phyloP scores from a whole-genome alignment of 176 grass and related monocot species.

The Oryza glumipatula region DNA sequence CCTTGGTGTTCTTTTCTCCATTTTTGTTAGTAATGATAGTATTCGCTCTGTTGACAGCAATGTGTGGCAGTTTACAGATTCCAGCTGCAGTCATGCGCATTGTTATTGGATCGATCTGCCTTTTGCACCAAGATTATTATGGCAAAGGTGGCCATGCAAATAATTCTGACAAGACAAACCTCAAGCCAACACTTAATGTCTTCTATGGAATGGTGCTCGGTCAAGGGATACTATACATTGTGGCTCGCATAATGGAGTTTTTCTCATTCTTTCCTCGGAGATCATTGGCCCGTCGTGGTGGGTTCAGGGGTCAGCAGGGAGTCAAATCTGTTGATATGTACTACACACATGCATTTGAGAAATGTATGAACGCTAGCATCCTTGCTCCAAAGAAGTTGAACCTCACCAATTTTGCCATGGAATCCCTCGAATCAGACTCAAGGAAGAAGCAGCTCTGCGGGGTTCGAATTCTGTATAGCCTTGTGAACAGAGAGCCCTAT shows the following conservation, averaged over 20 bases:
- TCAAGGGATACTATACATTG: slow-evolving; percentile 12
- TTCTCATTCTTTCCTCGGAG: slow-evolving; percentile 4
- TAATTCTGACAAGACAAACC: neutral
- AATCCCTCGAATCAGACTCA: neutral
- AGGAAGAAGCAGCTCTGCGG: neutral
- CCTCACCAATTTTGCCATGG: slow-evolving; percentile 9
- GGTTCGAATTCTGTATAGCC: slow-evolving; percentile 10
- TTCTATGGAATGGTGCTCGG: slow-evolving; percentile 18
- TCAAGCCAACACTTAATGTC: neutral
- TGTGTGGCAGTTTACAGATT: neutral
- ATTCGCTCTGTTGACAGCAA: neutral
- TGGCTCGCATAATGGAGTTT: neutral
- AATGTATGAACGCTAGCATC: neutral
- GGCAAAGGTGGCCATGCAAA: neutral
- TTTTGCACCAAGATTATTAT: slow-evolving; percentile 1
- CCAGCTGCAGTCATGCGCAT: neutral
- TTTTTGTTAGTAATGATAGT: neutral
- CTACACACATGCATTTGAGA: slow-evolving; percentile 9
- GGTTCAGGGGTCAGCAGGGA: neutral
- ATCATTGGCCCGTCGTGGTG: neutral
- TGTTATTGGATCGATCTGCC: neutral
- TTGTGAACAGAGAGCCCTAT: neutral
- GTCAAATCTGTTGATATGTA: slow-evolving; percentile 3
- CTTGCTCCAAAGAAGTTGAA: slow-evolving; percentile 7
- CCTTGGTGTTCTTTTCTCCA: neutral